Percentiles rank a stretch among this genome's conserved stretches.
phyloP scores from a whole-genome alignment of 106 monocot genomes.

The Apostasia ramifera region DNA sequence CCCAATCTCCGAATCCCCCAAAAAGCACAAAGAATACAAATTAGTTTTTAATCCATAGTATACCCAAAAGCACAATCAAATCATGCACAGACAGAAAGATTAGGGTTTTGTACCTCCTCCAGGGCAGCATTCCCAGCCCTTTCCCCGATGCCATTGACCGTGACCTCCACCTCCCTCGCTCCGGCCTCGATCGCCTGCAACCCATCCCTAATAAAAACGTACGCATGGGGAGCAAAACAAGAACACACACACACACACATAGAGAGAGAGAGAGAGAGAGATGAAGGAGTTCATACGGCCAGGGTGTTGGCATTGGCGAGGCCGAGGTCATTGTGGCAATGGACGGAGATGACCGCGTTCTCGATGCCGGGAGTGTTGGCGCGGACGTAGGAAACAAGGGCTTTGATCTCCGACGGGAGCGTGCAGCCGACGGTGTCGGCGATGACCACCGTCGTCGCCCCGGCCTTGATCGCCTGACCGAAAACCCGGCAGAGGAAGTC shows the following conservation, averaged over 20 bases:
- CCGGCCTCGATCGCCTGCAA: constrained; percentile 1
- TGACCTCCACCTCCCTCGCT: constrained; percentile 8
- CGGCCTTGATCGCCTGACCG: not conserved
- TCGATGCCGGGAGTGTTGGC: constrained; percentile 1
- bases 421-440: constrained; percentile 9
- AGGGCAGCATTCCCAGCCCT: constrained; percentile 19
- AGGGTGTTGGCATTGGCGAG: constrained; percentile 9
- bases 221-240: no score
- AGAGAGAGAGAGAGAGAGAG: no score
- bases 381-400: not conserved
- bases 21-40: not conserved
- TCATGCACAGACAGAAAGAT: no score
- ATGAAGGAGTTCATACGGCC: not conserved
- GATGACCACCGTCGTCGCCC: constrained; percentile 2
- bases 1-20: not conserved
- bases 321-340: constrained; percentile 12
- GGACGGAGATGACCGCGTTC: constrained; percentile 11
- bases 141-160: constrained; percentile 6
- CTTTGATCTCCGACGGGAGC: not conserved
- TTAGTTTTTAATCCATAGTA: not conserved
- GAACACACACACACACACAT: no score
- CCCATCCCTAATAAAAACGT: not conserved
- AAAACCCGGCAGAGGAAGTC: not conserved
- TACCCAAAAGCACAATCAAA: not conserved
- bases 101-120: constrained; percentile 13